Conservation (phyloP, 805 yeast genomes). For the Saturnispora zaruensis region DNA sequence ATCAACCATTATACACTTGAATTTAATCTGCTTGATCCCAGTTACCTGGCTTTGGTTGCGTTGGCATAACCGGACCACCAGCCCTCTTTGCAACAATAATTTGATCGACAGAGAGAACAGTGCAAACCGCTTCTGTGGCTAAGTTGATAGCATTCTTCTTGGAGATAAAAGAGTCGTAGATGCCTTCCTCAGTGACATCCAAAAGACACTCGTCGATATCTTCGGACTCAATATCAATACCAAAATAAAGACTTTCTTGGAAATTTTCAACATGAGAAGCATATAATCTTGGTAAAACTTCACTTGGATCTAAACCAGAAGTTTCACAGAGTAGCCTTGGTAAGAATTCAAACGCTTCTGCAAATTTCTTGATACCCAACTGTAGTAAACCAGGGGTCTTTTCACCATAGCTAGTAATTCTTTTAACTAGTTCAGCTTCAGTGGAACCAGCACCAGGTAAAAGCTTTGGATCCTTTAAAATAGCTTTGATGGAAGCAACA, state of each 20-base stretch:
- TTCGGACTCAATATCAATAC: slow-evolving; percentile 77
- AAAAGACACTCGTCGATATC: slow-evolving; percentile 50
- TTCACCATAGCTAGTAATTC: slow-evolving; percentile 80
- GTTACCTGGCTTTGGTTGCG: slow-evolving; percentile 81
- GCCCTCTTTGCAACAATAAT: slow-evolving; percentile 98
- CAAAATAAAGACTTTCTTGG: slow-evolving; percentile 32
- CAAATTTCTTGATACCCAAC: slow-evolving; percentile 88
- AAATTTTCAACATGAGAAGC: slow-evolving; percentile 67
- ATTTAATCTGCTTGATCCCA: slow-evolving; percentile 86
- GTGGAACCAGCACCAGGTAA: slow-evolving; percentile 96
- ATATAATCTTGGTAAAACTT: slow-evolving; percentile 79
- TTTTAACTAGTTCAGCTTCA: slow-evolving; percentile 78
- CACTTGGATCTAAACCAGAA: slow-evolving; percentile 85
- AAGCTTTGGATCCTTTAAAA: slow-evolving; percentile 71
- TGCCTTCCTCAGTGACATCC: slow-evolving; percentile 60
- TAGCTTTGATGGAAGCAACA: slow-evolving; percentile 82
- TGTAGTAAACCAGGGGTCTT: slow-evolving; percentile 88
- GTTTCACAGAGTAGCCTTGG: slow-evolving; percentile 93
- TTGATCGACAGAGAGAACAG: slow-evolving; percentile 89
- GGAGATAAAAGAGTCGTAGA: slow-evolving; percentile 70
- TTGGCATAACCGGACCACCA: slow-evolving; percentile 92
- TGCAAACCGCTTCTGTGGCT: slow-evolving; percentile 92
- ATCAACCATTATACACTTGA: neutral
- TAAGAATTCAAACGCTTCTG: slow-evolving; percentile 87
- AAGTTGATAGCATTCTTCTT: slow-evolving; percentile 83